Conservation (phyloP, 139 green algal genomes). For the Chlorella sp. region DNA sequence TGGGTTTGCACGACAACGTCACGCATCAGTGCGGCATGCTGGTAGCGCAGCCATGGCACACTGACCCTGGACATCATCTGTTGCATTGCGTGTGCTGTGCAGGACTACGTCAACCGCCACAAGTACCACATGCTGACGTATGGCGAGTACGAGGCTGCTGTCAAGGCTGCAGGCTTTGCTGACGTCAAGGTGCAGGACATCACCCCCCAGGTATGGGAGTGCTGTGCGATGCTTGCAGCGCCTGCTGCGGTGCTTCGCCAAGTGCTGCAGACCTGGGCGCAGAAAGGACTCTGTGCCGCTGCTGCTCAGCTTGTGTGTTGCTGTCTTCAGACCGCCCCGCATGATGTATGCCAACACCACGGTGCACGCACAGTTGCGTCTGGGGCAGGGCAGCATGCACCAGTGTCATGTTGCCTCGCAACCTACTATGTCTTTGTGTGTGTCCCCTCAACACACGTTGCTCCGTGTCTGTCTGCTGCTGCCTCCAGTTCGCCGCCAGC, state of each 20-base stretch:
- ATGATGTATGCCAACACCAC: not conserved
- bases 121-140: constrained; percentile 61
- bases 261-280: not conserved
- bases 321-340: not conserved
- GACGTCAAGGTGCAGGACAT: constrained; percentile 42
- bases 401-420: too few relatives aligned
- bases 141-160: constrained; percentile 41
- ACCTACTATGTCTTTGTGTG: too few relatives aligned
- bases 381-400: too few relatives aligned
- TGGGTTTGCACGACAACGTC: too few relatives aligned
- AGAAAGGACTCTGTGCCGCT: too few relatives aligned
- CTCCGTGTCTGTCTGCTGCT: not conserved
- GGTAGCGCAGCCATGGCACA: too few relatives aligned
- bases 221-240: too few relatives aligned
- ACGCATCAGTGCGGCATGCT: too few relatives aligned
- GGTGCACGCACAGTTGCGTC: not conserved
- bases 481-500: too few relatives aligned
- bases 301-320: not conserved
- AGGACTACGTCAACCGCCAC: constrained; percentile 58
- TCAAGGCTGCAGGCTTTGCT: constrained; percentile 57
- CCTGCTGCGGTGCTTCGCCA: not conserved
- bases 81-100: not conserved
- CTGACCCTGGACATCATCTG: not conserved
- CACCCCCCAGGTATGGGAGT: constrained; percentile 20
- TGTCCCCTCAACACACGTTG: too few relatives aligned